Evolutionary conservation across 805 yeast species (phyloP).

Genomic region (Komagataella kurtzmanii): DNA sequence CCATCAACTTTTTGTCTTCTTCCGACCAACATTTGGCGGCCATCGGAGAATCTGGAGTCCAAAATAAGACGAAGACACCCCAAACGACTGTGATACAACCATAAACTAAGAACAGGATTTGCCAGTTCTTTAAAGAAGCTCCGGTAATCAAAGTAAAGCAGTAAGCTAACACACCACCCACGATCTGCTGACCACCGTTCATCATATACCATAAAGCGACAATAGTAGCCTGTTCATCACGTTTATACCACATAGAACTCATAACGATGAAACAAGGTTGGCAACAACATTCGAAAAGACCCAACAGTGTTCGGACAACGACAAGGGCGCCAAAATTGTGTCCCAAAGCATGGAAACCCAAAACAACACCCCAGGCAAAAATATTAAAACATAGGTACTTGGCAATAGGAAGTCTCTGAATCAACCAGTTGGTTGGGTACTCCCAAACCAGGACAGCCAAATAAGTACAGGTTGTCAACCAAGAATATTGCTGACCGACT

Average conservation of each 20-base stretch:
- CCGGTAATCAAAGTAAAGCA: slow-evolving; percentile 16
- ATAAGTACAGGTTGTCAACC: slow-evolving; percentile 51
- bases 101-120: slow-evolving; percentile 17
- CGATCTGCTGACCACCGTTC: slow-evolving; percentile 16
- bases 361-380: slow-evolving; percentile 31
- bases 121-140: slow-evolving; percentile 14
- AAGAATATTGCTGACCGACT: slow-evolving; percentile 30
- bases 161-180: slow-evolving; percentile 19
- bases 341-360: slow-evolving; percentile 33
- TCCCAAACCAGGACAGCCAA: slow-evolving; percentile 51
- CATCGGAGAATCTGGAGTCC: slow-evolving; percentile 20
- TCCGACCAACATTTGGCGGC: slow-evolving; percentile 20
- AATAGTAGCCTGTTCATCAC: slow-evolving; percentile 17
- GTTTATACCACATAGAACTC: slow-evolving; percentile 20
- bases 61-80: slow-evolving; percentile 16
- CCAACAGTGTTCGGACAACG: slow-evolving; percentile 34
- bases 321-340: slow-evolving; percentile 31
- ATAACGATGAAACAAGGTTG: slow-evolving; percentile 21
- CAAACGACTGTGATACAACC: slow-evolving; percentile 19
- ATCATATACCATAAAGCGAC: slow-evolving; percentile 16
- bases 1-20: slow-evolving; percentile 21
- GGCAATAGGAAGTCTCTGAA: slow-evolving; percentile 22
- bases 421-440: slow-evolving; percentile 27
- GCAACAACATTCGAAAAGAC: slow-evolving; percentile 24
- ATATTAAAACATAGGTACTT: slow-evolving; percentile 22